Base-by-base conservation (phyloP, 805 yeast species). In the Candida pseudoglaebosa region DNA sequence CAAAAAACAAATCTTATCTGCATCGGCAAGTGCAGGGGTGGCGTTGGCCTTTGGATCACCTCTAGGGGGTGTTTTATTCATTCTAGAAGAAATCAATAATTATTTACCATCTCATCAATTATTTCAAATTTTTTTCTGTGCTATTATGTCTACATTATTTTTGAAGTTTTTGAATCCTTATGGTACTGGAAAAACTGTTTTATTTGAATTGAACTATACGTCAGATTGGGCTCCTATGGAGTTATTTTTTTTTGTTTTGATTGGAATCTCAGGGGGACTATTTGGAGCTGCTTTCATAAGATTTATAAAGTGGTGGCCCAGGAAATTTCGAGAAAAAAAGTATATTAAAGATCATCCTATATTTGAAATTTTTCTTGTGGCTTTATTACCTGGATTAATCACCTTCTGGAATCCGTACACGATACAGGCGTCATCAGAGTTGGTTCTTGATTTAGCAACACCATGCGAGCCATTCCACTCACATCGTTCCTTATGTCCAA, bases 21-120 rank as follows among this genome's bases (percentile, higher is more conserved):
- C 82, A 1, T 68, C 78, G 20, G 77, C 81, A 1, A 64, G 73
- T 41, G 77, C 80, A 3, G 83, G 82, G 2, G 80, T 77, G 8
- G 78, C 82, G 5, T 58, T 77, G 19, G 80, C 82, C 1, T 77
- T 77, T 56, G 82, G 82, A 0, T 70, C 78, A 1, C 82, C 82
- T 2, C 52, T 77, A 6, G 82, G 82, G 2, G 82, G 80, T 1
- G 80, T 77, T 2, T 50, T 77, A 16, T 77, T 77, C 50, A 68
- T 74, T 18, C 58, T 77, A 36, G 82, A 77, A 46, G 82, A 77
- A 42, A 78, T 77, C 10, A 70, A 75, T 42, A 73, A 77, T 51
- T 72, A 75, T 42, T 59, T 77, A 29, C 75, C 80, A 4, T 73
- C 78, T 5, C 68, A 71, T 38, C 80, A 76, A 40, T 55, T 77